phyloP scores from a whole-genome alignment of 441 rosid genomes.

The Populus tomentosa region DNA sequence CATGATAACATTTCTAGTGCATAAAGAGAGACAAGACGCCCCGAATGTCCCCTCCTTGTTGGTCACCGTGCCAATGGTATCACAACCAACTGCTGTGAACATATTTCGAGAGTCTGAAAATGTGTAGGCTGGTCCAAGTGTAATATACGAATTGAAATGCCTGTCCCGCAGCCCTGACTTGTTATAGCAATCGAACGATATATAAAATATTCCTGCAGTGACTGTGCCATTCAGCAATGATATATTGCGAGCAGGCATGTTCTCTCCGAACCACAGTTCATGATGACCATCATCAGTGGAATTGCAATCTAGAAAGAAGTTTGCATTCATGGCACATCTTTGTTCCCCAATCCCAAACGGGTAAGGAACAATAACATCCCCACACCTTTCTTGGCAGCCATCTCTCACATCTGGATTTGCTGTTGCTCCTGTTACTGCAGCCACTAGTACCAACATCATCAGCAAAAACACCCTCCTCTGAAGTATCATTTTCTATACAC shows the following conservation, averaged over 20 bases:
- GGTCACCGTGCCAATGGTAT: background rate
- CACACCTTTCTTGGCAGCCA: background rate
- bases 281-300: background rate
- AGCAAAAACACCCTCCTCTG: no score
- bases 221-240: constrained; percentile 5
- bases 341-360: background rate
- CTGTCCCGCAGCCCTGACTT: accelerated
- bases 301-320: background rate
- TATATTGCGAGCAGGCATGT: background rate
- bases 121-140: background rate
- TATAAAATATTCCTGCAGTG: background rate
- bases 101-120: constrained; percentile 7
- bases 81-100: constrained; percentile 14
- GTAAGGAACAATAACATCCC: background rate
- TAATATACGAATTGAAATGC: accelerated
- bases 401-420: background rate
- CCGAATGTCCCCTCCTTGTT: background rate
- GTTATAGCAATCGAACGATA: background rate
- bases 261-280: background rate
- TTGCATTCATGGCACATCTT: background rate
- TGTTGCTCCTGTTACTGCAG: background rate
- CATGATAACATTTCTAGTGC: background rate
- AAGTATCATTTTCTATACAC: no score
- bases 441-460: background rate
- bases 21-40: background rate